phyloP scores from a whole-genome alignment of 495 filamentous ascomycete species.

The Sordaria brevicollis region DNA sequence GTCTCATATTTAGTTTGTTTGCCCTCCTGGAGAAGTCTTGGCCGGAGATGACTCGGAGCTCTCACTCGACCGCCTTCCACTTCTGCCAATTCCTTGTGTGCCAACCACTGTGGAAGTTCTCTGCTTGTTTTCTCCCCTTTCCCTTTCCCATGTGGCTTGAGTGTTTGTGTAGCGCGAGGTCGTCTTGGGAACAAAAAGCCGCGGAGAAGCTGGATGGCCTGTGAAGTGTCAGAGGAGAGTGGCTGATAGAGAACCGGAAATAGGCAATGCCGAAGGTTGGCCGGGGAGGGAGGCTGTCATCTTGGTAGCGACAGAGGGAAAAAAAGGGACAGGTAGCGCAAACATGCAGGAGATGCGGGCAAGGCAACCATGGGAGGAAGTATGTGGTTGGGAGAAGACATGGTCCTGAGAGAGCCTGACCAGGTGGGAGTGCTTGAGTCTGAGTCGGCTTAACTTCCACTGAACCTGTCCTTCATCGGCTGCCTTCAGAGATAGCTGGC shows the following conservation, averaged over 20 bases:
- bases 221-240: background rate
- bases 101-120: background rate
- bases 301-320: background rate
- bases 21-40: conserved; percentile 5
- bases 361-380: background rate
- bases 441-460: background rate
- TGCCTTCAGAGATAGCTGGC: background rate
- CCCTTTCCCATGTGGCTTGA: background rate
- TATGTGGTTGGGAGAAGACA: background rate
- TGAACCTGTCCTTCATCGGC: background rate
- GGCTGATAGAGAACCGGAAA: background rate
- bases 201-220: background rate
- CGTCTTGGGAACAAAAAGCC: background rate
- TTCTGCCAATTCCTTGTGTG: background rate
- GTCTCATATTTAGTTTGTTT: background rate
- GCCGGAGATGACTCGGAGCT: background rate
- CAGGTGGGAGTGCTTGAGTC: background rate
- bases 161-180: background rate
- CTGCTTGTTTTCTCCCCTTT: background rate
- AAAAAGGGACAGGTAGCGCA: background rate
- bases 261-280: background rate
- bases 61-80: background rate
- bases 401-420: background rate
- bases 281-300: background rate
- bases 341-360: background rate